phyloP scores from a whole-genome alignment of 805 yeast genomes.

The Saccharomycopsis fodiens region DNA sequence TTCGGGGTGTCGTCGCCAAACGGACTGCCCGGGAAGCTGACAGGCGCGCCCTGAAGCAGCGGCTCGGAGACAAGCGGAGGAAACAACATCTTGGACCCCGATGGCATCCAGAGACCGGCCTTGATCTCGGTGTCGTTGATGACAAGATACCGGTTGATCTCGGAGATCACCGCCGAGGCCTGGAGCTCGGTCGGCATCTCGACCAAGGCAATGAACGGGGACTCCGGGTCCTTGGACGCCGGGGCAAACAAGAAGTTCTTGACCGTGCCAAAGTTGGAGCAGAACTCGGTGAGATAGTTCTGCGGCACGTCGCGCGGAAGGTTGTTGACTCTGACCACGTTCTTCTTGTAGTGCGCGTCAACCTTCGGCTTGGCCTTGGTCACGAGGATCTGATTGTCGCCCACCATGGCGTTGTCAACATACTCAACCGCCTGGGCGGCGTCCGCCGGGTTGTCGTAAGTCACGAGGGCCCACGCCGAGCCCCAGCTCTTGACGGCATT shows the following conservation, averaged over 20 bases:
- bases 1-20: too few species aligned
- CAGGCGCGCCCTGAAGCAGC: too few species aligned
- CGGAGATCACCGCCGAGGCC: constrained; percentile 1
- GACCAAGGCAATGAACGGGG: constrained; percentile 6
- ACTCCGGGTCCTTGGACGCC: not conserved
- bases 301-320: constrained; percentile 10
- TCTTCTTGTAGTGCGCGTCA: constrained; percentile 1
- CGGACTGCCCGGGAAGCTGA: too few species aligned
- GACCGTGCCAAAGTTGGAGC: constrained; percentile 14
- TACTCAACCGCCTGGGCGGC: constrained; percentile 31
- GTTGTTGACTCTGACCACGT: constrained; percentile 6
- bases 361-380: constrained; percentile 25
- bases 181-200: constrained; percentile 8
- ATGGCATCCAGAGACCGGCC: not conserved
- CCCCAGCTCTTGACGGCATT: constrained; percentile 24
- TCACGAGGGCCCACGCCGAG: constrained; percentile 34
- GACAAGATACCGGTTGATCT: not conserved
- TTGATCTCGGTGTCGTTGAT: not conserved
- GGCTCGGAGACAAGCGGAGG: too few species aligned
- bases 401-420: constrained; percentile 26
- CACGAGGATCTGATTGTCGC: constrained; percentile 26
- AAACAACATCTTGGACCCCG: not conserved
- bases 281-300: constrained; percentile 4
- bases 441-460: constrained; percentile 31
- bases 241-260: constrained; percentile 8